Base-by-base conservation (phyloP, 306 rosid species). In the Abrus precatorius region DNA sequence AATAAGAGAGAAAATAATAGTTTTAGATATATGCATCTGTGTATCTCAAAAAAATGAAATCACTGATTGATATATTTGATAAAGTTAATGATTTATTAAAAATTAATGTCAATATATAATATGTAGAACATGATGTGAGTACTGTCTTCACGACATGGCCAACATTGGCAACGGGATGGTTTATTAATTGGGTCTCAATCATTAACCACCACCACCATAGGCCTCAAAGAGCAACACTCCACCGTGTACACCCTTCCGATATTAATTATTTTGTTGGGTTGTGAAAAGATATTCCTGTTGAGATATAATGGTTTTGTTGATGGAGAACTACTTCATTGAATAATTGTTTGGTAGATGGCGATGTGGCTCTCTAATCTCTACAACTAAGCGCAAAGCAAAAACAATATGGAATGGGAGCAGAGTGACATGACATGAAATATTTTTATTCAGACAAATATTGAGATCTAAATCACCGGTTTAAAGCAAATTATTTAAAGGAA, bases 151-250 rank as follows among this genome's bases (percentile, higher is more conserved):
- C 44, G 34, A 28, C 8, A 30, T 48, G 63, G 63, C 36, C 28
- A 28, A 29, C 47, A 43, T 43, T 44, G 40, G 41, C 44, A 63
- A 64, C 9, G 14, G 14, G 47, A 49, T 9, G 5, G 1, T 50
- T 10, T 27, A 65, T 14, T 72, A 52, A n/a, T 48, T 66, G 52
- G 67, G 83, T 62, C 88, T 41, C 79, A 49, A 71, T 62, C 63
- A 40, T 83, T 66, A 52, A 49, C 41, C 29, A 36, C 29, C 29
- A 36, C 29, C 69, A 55, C 1, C 10, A 41, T 40, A 32, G 76
- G 74, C 76, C 62, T 8, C 7, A 50, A 30, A 20, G 27, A 30
- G 68, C 47, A 30, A 72, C 36, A 72, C 36, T 65, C 28, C 74
- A 66, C 78, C 78, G 84, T 70, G 70, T 0, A 55, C 75, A 33